phyloP scores from a whole-genome alignment of 768 basidiomycete genomes.

The Amanita muscaria region DNA sequence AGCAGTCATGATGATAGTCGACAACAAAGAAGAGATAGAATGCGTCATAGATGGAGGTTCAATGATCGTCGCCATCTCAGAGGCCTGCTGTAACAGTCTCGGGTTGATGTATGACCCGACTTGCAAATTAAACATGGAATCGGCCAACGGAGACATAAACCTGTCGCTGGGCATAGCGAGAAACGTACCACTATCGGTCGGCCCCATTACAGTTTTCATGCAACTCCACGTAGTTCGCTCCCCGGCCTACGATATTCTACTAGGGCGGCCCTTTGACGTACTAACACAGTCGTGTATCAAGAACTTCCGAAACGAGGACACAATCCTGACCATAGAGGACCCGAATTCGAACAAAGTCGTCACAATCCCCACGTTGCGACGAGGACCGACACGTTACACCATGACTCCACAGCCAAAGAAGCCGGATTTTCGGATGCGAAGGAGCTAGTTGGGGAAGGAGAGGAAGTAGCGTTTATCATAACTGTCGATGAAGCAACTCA shows the following conservation, averaged over 20 bases:
- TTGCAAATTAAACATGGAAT: constrained; percentile 16
- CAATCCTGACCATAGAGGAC: not conserved
- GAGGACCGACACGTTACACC: no score
- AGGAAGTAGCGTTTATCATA: no score
- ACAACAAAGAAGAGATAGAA: constrained; percentile 14
- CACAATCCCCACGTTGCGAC: no score
- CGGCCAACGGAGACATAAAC: constrained; percentile 6
- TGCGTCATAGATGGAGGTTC: constrained; percentile 19
- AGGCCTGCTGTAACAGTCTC: constrained; percentile 14
- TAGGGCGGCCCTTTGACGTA: constrained; percentile 9
- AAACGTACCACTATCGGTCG: not conserved
- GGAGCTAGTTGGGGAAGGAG: no score
- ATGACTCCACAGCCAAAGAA: no score
- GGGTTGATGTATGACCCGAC: constrained; percentile 14
- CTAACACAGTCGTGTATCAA: not conserved
- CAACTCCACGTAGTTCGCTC: constrained; percentile 9
- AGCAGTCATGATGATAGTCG: constrained; percentile 14
- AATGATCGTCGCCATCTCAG: constrained; percentile 18
- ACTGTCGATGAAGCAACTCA: no score
- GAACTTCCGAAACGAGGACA: constrained; percentile 3
- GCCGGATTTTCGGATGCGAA: no score
- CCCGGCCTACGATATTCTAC: constrained; percentile 13
- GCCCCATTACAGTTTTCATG: constrained; percentile 4
- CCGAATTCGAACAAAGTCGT: no score
- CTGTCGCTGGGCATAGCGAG: no score